Percentiles rank a stretch among this genome's conserved stretches.
phyloP scores from a whole-genome alignment of 306 rosid genomes.

The Prunus mume region DNA sequence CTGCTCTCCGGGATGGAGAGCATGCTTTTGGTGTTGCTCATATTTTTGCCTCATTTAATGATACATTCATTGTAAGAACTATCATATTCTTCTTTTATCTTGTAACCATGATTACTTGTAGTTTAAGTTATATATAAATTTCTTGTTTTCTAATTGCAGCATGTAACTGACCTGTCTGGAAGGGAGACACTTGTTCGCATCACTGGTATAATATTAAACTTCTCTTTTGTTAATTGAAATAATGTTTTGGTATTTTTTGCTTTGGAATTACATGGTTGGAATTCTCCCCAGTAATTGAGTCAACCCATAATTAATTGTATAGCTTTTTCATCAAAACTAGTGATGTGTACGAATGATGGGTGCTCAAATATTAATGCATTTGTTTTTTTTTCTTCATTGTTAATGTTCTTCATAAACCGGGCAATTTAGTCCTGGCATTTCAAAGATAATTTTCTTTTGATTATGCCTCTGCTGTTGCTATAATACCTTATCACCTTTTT shows the following conservation, averaged over 20 bases:
- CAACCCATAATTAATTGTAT: background rate
- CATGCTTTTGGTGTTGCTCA: slow-evolving; percentile 50
- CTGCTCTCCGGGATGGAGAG: slow-evolving; percentile 47
- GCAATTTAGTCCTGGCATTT: background rate
- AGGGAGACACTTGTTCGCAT: slow-evolving; percentile 88
- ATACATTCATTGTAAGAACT: slow-evolving; percentile 43
- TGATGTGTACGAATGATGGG: background rate
- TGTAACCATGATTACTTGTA: too few relatives aligned
- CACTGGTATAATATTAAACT: slow-evolving; percentile 39
- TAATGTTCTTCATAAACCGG: background rate
- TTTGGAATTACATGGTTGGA: background rate
- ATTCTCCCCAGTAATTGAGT: background rate
- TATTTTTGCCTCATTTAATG: slow-evolving; percentile 53
- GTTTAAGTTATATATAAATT: background rate
- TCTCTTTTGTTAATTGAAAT: background rate
- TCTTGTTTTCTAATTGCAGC: slow-evolving; percentile 38
- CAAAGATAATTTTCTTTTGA: background rate
- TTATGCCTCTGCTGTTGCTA: background rate
- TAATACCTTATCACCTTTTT: background rate
- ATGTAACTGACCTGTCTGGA: slow-evolving; percentile 88
- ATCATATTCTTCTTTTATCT: background rate
- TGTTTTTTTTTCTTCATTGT: background rate
- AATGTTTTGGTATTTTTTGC: background rate
- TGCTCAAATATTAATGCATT: background rate
- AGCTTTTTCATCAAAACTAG: too few relatives aligned